phyloP scores from a whole-genome alignment of 2,329 filamentous ascomycete species.

The Blastomyces emzantsi region DNA sequence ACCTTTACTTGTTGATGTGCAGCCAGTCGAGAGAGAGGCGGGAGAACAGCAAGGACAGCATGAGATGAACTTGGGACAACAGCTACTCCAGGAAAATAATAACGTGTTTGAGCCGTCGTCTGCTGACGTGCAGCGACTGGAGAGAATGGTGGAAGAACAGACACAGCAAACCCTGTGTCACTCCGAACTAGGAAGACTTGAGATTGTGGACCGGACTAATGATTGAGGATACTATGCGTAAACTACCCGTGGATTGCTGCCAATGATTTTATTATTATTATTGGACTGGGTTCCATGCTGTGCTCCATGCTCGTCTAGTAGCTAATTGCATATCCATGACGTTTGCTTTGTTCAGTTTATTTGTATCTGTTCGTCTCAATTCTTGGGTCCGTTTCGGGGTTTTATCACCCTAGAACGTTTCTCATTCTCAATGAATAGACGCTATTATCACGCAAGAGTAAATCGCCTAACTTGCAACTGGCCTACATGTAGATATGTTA shows the following conservation, averaged over 20 bases:
- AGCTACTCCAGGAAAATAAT: not conserved
- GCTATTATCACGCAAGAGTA: not conserved
- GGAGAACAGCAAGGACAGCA: not conserved
- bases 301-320: not conserved
- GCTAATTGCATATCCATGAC: not conserved
- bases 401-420: not conserved
- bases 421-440: not conserved
- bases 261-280: not conserved
- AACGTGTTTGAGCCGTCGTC: not conserved
- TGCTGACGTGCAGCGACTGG: not conserved
- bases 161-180: constrained; percentile 25
- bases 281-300: not conserved
- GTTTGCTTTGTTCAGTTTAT: not conserved
- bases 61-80: not conserved
- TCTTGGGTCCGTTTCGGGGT: not conserved
- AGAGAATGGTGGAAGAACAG: constrained; percentile 22
- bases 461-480: not conserved
- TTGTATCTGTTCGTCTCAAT: not conserved
- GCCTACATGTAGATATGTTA: too few relatives aligned
- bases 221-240: not conserved
- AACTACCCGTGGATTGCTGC: not conserved
- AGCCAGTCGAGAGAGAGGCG: not conserved
- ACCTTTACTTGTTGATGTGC: not conserved
- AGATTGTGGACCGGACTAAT: constrained; percentile 10
- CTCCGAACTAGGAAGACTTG: constrained; percentile 14